Percentiles rank a stretch among this genome's conserved stretches.
These are phyloP conservation scores for Pythium periplocum DNA, from an alignment of 352 stramenopile genomes.

Conservation along the genomic window DNA sequence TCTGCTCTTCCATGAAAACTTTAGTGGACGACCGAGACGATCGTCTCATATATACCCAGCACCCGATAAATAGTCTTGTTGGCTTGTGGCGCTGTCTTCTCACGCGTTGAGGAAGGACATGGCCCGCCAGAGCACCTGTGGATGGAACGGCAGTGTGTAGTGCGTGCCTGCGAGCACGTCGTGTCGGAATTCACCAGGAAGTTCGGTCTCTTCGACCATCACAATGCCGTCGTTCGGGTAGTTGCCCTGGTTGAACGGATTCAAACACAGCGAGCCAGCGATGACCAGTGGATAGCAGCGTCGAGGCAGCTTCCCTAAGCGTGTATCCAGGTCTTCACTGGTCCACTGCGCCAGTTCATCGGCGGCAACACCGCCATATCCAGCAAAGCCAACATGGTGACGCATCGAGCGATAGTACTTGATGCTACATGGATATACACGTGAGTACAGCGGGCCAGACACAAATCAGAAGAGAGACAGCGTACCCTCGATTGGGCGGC, in stretches of 20 bases:
- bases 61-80: no score
- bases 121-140: no score
- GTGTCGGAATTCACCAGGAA: slow-evolving; percentile 70
- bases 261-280: slow-evolving; percentile 58
- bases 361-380: slow-evolving; percentile 52
- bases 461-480: background rate
- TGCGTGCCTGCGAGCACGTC: slow-evolving; percentile 18
- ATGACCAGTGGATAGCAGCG: slow-evolving; percentile 59
- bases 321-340: slow-evolving; percentile 34
- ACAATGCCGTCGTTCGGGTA: slow-evolving; percentile 69
- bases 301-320: slow-evolving; percentile 58
- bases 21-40: no score
- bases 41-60: no score
- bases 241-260: slow-evolving; percentile 69
- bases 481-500: slow-evolving; percentile 61
- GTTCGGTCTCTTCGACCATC: slow-evolving; percentile 53
- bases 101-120: no score
- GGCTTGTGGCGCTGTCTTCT: no score
- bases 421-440: slow-evolving; percentile 20
- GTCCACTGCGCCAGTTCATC: slow-evolving; percentile 46
- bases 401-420: slow-evolving; percentile 61
- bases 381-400: slow-evolving; percentile 38
- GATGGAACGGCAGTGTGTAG: no score
- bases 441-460: background rate
- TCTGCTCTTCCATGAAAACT: no score